Percentiles rank a stretch among this genome's conserved stretches.
Conservation (phyloP, 1,284 basidiomycete genomes). For the Coriolopsis trogii region DNA sequence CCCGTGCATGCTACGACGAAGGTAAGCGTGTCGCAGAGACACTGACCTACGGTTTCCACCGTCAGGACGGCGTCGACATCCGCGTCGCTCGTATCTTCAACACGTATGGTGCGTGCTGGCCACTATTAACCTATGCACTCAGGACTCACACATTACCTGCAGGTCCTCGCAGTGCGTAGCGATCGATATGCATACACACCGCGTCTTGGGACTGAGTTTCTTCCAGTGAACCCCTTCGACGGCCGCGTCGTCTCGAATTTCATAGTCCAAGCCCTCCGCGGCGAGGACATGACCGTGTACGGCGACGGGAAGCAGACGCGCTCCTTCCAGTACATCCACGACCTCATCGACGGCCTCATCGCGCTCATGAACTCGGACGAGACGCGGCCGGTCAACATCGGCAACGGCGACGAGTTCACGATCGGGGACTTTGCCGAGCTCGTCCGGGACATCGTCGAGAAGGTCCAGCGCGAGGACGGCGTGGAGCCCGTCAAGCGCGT, state of each 20-base stretch:
- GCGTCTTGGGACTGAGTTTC: too few species aligned
- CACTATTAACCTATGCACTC: background rate
- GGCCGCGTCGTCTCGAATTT: constrained; percentile 99
- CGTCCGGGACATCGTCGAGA: constrained; percentile 86
- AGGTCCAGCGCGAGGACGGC: constrained; percentile 86
- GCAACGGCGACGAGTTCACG: constrained; percentile 92
- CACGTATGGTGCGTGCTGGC: constrained; percentile 61
- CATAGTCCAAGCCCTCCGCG: constrained; percentile 94
- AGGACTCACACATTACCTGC: background rate
- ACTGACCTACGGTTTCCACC: constrained; percentile 91
- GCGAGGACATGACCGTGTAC: constrained; percentile 96
- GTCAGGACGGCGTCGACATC: constrained; percentile 94
- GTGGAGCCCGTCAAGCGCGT: constrained; percentile 58
- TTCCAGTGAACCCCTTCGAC: constrained; percentile 91
- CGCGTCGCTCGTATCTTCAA: constrained; percentile 97
- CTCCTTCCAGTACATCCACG: constrained; percentile 94
- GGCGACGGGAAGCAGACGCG: constrained; percentile 96
- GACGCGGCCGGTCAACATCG: constrained; percentile 93
- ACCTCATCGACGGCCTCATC: constrained; percentile 83
- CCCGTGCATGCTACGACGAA: constrained; percentile 98
- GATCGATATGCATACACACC: constrained; percentile 4
- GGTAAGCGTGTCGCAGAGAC: constrained; percentile 96
- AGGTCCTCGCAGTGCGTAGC: constrained; percentile 52
- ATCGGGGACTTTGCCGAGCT: constrained; percentile 90
- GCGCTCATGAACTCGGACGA: constrained; percentile 92